Evolutionary conservation across 805 yeast species (phyloP).

Genomic region (Yamadazyma sp.): DNA sequence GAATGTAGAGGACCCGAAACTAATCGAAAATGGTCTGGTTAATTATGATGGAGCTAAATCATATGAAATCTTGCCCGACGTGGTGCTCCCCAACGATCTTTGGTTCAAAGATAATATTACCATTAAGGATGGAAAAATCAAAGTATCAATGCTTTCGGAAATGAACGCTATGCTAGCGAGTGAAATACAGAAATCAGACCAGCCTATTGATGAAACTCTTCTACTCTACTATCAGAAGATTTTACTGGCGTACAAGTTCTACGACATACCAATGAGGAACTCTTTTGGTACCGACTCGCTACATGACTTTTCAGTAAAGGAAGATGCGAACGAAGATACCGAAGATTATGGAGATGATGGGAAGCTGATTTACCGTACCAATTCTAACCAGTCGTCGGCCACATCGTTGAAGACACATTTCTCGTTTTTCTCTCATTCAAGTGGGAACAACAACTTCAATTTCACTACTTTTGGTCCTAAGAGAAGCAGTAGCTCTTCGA

Average conservation of each 20-base stretch:
- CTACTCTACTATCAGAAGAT: constrained; percentile 31
- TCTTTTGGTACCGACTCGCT: neutral
- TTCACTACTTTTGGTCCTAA: constrained; percentile 4
- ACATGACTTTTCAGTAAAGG: constrained; percentile 12
- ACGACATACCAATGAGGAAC: constrained; percentile 20
- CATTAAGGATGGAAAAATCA: constrained; percentile 31
- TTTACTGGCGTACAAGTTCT: constrained; percentile 33
- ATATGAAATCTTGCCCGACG: constrained; percentile 31
- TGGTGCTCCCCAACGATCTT: constrained; percentile 35
- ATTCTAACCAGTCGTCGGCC: constrained; percentile 17
- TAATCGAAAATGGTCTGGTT: constrained; percentile 1
- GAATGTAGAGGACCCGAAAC: constrained; percentile 11
- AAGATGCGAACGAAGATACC: constrained; percentile 20
- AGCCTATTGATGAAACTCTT: constrained; percentile 25
- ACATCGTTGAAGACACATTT: constrained; percentile 14
- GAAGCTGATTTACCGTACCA: constrained; percentile 13
- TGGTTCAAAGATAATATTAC: constrained; percentile 35
- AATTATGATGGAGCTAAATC: neutral
- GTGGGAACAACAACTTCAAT: constrained; percentile 3
- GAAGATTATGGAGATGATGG: constrained; percentile 14
- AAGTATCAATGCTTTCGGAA: constrained; percentile 32
- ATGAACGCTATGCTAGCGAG: constrained; percentile 30
- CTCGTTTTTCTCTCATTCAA: constrained; percentile 13
- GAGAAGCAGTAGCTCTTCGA: constrained; percentile 9
- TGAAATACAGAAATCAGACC: constrained; percentile 15